Conservation (phyloP, 2,329 filamentous ascomycete genomes). For the Nigrospora sphaerica region DNA sequence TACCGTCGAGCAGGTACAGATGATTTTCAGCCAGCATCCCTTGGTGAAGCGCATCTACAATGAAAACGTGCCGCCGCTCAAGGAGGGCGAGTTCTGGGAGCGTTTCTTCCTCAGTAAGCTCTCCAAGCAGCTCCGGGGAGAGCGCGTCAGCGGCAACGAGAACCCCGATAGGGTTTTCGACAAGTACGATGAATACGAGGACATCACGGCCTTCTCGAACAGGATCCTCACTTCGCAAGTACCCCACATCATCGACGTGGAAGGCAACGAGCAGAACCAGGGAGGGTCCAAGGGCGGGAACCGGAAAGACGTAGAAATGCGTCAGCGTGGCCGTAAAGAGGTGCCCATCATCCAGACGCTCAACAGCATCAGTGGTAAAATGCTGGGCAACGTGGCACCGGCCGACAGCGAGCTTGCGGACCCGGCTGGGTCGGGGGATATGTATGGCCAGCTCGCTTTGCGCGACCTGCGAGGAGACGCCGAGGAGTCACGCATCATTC, state of each 20-base stretch:
- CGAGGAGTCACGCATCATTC: conserved; percentile 68
- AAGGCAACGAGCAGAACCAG: conserved; percentile 92
- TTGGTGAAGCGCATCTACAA: conserved; percentile 87
- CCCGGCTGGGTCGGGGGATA: conserved; percentile 60
- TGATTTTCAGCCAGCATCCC: conserved; percentile 90
- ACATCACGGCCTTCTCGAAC: conserved; percentile 45
- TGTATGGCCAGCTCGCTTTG: conserved; percentile 68
- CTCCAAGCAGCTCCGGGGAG: conserved; percentile 85
- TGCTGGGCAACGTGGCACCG: conserved; percentile 80
- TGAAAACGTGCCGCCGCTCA: conserved; percentile 78
- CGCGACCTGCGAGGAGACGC: conserved; percentile 72
- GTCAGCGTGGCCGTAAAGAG: conserved; percentile 60
- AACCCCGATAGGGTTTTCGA: conserved; percentile 74
- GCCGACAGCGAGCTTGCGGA: conserved; percentile 63
- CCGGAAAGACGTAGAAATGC: conserved; percentile 83
- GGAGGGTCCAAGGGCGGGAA: conserved; percentile 79
- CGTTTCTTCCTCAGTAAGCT: conserved; percentile 88
- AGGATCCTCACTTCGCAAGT: conserved; percentile 58
- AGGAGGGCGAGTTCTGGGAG: conserved; percentile 81
- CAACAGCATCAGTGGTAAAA: conserved; percentile 87
- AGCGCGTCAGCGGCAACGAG: conserved; percentile 75
- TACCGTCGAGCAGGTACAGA: conserved; percentile 83
- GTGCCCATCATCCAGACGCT: conserved; percentile 84
- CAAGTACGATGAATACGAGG: conserved; percentile 72
- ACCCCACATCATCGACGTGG: conserved; percentile 84